Evolutionary conservation across 495 filamentous ascomycete species (phyloP), one percentile per base, ranked within the genome.

Genomic region (Penicillium chermesinum): DNA sequence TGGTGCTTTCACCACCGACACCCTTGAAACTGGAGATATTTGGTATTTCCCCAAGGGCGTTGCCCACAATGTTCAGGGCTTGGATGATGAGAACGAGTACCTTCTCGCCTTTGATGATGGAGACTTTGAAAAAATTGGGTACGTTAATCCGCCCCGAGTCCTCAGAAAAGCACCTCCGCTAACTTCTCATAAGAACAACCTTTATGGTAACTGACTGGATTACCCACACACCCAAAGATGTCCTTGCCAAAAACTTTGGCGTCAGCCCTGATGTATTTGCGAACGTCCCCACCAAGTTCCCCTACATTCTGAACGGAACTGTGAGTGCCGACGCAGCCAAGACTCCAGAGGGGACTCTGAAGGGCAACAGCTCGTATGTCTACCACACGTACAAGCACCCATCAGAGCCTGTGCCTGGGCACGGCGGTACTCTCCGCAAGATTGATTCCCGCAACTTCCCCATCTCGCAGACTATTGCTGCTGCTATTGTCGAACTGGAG

Each of bases 1-100:
- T 44, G 83, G 83, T 7, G 83, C 77, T 18, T 82, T 74, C 54
- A 86, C 85, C 57, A 78, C 85, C 44, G 83, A 86, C 49, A 83
- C 86, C 55, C 66, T 86, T n/a, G 70, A 78, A 47, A 78, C 78
- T 46, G 84, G 84, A 12, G 84, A 88, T 58, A 65, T 87, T 2
- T 88, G 84, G 84, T 88, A 86, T 56, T 88, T 86, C 64, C 84
- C 83, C n/a, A 74, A 77, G 19, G 84, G 84, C 9, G 75, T 84
- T 34, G 83, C 84, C 2, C 84, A 88, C 63, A 83, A 79, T 0
- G 72, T 88, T 5, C 84, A 88, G 47, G 84, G 82, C 3, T 69
- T 88, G 0, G 65, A 75, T 46, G 82, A 86, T 51, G 84, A 83
- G 19, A 85, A 80, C 17, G 84, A 87, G 58, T 88, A 86, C 54